Conservation (phyloP, 768 basidiomycete species). For the Gelatoporia subvermispora region DNA sequence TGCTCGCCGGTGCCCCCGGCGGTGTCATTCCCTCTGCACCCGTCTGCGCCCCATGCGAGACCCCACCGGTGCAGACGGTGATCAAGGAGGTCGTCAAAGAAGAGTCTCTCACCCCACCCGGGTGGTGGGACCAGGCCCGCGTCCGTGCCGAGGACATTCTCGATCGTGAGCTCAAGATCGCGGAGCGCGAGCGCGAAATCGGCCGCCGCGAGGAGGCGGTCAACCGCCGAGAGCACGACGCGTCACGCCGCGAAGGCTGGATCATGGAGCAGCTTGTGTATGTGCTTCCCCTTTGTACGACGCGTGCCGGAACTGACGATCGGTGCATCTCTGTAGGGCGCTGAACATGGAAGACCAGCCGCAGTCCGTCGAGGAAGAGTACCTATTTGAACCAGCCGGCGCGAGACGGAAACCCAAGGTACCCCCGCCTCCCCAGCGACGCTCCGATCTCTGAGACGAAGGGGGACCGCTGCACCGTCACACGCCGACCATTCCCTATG, state of each 20-base stretch:
- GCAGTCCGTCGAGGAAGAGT: conserved; percentile 71
- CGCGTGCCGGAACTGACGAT: not conserved
- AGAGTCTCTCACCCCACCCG: conserved; percentile 70
- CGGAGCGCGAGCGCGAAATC: conserved; percentile 82
- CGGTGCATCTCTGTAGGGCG: conserved; percentile 34
- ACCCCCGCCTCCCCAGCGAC: conserved; percentile 80
- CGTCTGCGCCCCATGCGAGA: conserved; percentile 54
- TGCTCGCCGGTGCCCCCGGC: conserved; percentile 78
- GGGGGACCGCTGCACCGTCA: conserved; percentile 46
- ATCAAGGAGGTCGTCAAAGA: conserved; percentile 88
- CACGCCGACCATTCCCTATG: conserved; percentile 35
- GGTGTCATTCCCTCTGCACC: conserved; percentile 58
- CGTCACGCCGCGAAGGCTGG: conserved; percentile 82
- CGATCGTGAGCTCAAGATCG: conserved; percentile 80
- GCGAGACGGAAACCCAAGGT: conserved; percentile 84
- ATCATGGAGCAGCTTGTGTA: conserved; percentile 93
- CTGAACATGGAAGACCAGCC: conserved; percentile 69
- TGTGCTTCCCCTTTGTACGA: conserved; percentile 19
- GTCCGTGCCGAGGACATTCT: conserved; percentile 76
- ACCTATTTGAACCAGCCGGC: conserved; percentile 65
- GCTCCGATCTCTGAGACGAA: conserved; percentile 94
- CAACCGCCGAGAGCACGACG: conserved; percentile 83
- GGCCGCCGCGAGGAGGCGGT: conserved; percentile 81
- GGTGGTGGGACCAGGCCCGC: conserved; percentile 69
- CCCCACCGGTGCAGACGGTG: conserved; percentile 64